Evolutionary conservation across 2,329 filamentous ascomycete genomes (phyloP).

Genomic region (Rutstroemia sp.): DNA sequence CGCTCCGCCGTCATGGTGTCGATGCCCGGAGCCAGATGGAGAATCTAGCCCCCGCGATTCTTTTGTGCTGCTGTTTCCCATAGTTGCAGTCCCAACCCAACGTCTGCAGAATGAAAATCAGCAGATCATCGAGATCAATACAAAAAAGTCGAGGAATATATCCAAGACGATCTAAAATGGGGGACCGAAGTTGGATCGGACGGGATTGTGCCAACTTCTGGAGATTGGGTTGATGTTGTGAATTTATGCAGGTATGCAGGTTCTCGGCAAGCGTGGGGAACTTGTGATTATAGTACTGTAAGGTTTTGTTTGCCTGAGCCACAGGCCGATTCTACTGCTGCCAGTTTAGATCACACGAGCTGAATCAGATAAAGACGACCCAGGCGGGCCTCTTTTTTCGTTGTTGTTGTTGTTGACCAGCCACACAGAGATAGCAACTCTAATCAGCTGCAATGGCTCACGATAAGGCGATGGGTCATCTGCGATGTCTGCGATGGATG

Average conservation of each 20-base stretch:
- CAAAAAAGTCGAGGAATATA: not conserved
- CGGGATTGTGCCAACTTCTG: constrained; percentile 1
- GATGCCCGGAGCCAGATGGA: constrained; percentile 14
- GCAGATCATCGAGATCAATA: constrained; percentile 20
- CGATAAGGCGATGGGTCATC: constrained; percentile 19
- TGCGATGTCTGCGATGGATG: constrained; percentile 1
- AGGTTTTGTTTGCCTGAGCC: constrained; percentile 9
- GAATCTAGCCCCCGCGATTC: constrained; percentile 26
- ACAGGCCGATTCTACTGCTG: constrained; percentile 5
- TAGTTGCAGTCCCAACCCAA: constrained; percentile 20
- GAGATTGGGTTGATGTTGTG: constrained; percentile 15
- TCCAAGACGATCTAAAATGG: constrained; percentile 7
- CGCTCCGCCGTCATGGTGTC: constrained; percentile 14
- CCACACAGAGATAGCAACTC: not conserved
- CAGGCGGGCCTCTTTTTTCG: not conserved
- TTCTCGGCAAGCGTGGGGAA: constrained; percentile 24
- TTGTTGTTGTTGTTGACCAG: not conserved
- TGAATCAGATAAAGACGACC: constrained; percentile 14
- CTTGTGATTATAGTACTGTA: constrained; percentile 1
- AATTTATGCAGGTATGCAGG: constrained; percentile 22
- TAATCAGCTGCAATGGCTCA: constrained; percentile 17
- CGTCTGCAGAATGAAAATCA: constrained; percentile 22
- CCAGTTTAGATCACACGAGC: constrained; percentile 17
- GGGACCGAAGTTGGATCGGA: not conserved
- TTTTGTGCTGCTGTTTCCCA: constrained; percentile 28